Percentiles rank a stretch among this genome's conserved stretches.
phyloP scores from a whole-genome alignment of 257 asterid genomes.

The Jaltomata sinuosa region DNA sequence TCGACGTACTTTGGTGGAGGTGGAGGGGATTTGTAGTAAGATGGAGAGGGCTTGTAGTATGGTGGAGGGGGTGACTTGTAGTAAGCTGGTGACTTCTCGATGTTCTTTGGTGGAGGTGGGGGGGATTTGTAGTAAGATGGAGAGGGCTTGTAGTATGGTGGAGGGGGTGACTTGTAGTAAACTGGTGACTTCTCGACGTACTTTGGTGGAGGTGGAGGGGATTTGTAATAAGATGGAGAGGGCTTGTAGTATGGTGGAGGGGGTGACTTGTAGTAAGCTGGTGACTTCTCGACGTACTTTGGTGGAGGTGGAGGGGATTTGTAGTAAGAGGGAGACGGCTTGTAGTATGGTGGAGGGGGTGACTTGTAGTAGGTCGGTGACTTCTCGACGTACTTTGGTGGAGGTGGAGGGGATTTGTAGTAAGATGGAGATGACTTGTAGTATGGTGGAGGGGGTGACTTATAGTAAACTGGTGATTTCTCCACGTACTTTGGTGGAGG shows the following conservation, averaged over 20 bases:
- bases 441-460: neutral
- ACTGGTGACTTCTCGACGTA: neutral
- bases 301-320: neutral
- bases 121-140: neutral
- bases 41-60: neutral
- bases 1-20: neutral
- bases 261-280: neutral
- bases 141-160: neutral
- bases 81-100: neutral
- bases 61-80: neutral
- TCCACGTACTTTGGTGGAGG: neutral
- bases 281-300: neutral
- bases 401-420: neutral
- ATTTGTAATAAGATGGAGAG: neutral
- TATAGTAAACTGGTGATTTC: neutral
- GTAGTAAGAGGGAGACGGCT: neutral
- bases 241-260: neutral
- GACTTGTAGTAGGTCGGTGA: neutral
- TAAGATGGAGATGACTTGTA: neutral
- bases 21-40: neutral
- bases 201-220: neutral
- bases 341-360: neutral
- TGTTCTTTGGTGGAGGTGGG: neutral
- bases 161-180: neutral
- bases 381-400: neutral